Conservation (phyloP, 768 basidiomycete species). For the Kwoniella pini region DNA sequence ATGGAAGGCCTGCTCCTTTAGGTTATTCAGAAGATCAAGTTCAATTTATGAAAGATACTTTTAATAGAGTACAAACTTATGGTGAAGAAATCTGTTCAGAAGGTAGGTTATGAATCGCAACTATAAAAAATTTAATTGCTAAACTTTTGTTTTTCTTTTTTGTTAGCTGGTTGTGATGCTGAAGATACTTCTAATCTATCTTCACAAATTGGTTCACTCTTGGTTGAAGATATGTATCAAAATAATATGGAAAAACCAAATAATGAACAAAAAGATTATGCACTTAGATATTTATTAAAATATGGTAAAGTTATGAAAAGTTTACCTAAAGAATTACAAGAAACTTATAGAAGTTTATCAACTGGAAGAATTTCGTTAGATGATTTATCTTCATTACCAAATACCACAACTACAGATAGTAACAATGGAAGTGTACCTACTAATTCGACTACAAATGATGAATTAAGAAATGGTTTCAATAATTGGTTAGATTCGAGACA, state of each 20-base stretch:
- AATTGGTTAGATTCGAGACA: background rate
- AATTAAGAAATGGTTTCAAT: background rate
- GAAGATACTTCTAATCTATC: background rate
- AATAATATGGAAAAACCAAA: background rate
- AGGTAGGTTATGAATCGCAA: background rate
- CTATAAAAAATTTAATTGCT: background rate
- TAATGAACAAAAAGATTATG: background rate
- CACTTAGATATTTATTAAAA: background rate
- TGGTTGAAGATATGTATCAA: background rate
- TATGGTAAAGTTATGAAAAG: background rate
- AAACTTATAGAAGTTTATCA: background rate
- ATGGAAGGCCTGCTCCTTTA: background rate
- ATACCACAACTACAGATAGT: background rate
- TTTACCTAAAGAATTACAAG: background rate
- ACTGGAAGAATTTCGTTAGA: background rate
- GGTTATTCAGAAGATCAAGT: background rate
- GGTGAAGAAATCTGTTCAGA: background rate
- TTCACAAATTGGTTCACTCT: background rate
- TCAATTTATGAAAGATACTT: background rate
- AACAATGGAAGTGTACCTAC: background rate
- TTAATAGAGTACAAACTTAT: background rate
- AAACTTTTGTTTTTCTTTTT: background rate
- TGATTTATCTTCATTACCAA: background rate
- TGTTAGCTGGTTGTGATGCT: background rate
- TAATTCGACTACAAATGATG: background rate